Evolutionary conservation across 495 filamentous ascomycete genomes (phyloP), one percentile per base, ranked within the genome.

Genomic region (Aspergillus sclerotioniger): DNA sequence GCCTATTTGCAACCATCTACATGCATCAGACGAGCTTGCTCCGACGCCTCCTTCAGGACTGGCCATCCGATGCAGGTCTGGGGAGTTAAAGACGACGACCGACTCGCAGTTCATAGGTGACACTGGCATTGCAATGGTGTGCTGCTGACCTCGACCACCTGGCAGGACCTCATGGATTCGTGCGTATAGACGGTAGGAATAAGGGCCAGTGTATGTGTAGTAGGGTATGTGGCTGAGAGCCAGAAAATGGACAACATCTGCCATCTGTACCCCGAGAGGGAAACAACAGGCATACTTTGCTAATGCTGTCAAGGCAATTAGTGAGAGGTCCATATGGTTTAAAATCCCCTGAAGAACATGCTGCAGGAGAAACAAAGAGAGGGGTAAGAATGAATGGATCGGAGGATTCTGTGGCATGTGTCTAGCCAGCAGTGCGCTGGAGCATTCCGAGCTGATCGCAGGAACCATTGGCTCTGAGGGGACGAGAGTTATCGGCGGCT

Each of bases 381-480:
- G 37, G 37, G 37, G 37, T 3, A 53, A 33, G 19, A 39, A 53
- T 35, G 48, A 53, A 53, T 43, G 35, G 35, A 43, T 53, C 51
- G 51, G 35, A 53, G 51, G 25, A 41, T 53, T 53, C 41, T 19
- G 51, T 13, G 19, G 35, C 51, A 53, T 53, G 25, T 25, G 25
- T 15, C 51, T 39, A 28, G 20, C 28, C 10, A 32, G 25, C 31
- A 6, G 17, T n/a, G 10, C 31, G 25, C 41, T 39, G 45, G 54
- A 37, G 19, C 44, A 56, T 56, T 48, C 54, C 54, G 20, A 37
- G 33, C 49, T 39, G 54, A n/a, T 31, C 15, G 25, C 21, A 32
- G 47, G 25, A 25, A 50, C 9, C 47, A 56, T 56, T 56, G 54
- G 54, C 31, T 49, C 17, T 39, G 54, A 3, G 46, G 37, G 6